These are phyloP conservation scores for Globisporangium echinulatum DNA, from an alignment of 352 stramenopile genomes.

Conservation along the genomic window DNA sequence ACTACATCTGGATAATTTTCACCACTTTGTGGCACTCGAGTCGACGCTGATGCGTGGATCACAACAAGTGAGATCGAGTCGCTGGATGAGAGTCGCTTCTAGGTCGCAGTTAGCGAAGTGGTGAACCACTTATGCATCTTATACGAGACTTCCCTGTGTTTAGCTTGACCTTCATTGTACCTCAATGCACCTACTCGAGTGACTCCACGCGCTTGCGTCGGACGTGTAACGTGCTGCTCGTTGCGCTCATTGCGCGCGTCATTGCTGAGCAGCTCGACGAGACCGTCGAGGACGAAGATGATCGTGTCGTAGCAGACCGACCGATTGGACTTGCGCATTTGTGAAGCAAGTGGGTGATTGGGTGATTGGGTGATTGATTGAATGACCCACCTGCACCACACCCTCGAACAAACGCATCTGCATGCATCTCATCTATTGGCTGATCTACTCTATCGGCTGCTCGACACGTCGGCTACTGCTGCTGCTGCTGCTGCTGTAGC, in stretches of 20 bases:
- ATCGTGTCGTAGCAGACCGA: slow-evolving; percentile 31
- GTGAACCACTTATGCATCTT: too few relatives aligned
- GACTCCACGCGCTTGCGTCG: slow-evolving; percentile 50
- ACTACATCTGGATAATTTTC: too few relatives aligned
- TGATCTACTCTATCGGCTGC: too few relatives aligned
- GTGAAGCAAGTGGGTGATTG: neutral
- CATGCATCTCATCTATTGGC: neutral
- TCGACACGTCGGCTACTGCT: neutral
- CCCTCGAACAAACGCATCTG: neutral
- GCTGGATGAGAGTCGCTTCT: too few relatives aligned
- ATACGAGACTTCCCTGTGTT: too few relatives aligned
- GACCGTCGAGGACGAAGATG: slow-evolving; percentile 63
- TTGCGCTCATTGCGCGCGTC: slow-evolving; percentile 59
- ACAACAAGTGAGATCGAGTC: too few relatives aligned
- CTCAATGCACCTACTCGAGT: slow-evolving; percentile 21
- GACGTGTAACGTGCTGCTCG: slow-evolving; percentile 54
- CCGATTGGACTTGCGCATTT: slow-evolving; percentile 27
- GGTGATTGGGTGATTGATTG: neutral
- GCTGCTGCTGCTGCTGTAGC: neutral
- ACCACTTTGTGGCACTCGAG: too few relatives aligned
- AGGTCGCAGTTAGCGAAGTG: too few relatives aligned
- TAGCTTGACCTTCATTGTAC: too few relatives aligned
- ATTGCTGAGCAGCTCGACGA: slow-evolving; percentile 68
- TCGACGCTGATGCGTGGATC: too few relatives aligned
- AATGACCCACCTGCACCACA: neutral